Base-by-base conservation (phyloP, 2,329 filamentous ascomycete genomes). In the Botryotinia convoluta region DNA sequence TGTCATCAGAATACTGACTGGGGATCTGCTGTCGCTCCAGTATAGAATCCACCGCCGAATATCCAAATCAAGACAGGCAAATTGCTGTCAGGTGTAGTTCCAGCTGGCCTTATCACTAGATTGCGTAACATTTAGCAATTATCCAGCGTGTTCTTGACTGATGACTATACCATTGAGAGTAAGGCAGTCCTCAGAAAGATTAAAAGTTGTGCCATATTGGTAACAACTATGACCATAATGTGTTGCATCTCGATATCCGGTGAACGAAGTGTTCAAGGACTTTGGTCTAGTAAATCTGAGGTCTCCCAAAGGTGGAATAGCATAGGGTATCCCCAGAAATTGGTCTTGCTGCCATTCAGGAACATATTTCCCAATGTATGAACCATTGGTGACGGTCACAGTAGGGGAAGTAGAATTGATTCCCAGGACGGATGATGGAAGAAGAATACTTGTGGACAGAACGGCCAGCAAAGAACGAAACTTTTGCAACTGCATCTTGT, bases 21-120 rank as follows among this genome's bases (percentile, higher is more conserved):
- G 8, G 86, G 83, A 74, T 90, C 87, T 74, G 82, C 77, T 76
- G 84, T 79, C 79, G 84, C 83, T 1, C 89, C 89, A 45, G 83
- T 81, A 69, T 82, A 85, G 8, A 88, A 84, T 2, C 86, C 87
- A 45, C 88, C 88, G 20, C 87, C 84, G 75, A 90, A 88, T 39
- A 92, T 88, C 89, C 89, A 92, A 1, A 84, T 79, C 0, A 83
- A 72, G 61, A 86, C 84, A 2, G 84, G 84, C 3, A 85, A 78
- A 0, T 77, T 80, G 14, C 81, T 78, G 20, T 79, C 75, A 2
- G 77, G 72, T n/a, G 77, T 79, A 1, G 78, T 79, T 1, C 80
- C 81, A 0, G 82, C 75, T 0, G 84, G 83, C 1, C 84, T 81
- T 35, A 86, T 79, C n/a, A 86, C 82, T 75, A 48, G 42, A 14